Evolutionary conservation across 257 asterid species (phyloP).

Genomic region (Solanum neorickii): DNA sequence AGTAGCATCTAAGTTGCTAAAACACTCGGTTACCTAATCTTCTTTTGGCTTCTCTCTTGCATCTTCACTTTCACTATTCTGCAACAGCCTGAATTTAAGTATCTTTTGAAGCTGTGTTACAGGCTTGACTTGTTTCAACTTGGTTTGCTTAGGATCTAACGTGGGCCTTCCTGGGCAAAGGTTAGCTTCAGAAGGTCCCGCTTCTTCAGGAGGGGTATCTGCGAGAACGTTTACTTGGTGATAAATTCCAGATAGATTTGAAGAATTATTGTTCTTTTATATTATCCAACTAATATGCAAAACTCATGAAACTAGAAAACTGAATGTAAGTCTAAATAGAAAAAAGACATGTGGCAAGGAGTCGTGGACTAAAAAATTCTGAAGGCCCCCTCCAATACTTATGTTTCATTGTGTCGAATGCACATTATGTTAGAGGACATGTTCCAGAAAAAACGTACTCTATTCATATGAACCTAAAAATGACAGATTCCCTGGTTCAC

Average conservation of each 20-base stretch:
- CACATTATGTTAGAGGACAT: neutral
- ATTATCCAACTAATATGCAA: neutral
- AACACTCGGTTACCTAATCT: neutral
- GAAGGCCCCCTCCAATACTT: neutral
- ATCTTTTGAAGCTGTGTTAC: slow-evolving; percentile 45
- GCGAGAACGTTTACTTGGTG: neutral
- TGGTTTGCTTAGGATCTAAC: slow-evolving; percentile 26
- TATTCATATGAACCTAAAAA: neutral
- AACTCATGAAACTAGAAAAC: neutral
- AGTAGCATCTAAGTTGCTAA: neutral
- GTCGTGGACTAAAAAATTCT: neutral
- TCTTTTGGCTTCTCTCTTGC: neutral
- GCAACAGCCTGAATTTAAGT: slow-evolving; percentile 46
- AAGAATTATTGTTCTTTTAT: neutral
- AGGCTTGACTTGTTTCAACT: slow-evolving; percentile 44
- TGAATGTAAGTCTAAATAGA: neutral
- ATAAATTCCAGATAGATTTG: neutral
- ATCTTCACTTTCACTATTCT: slow-evolving; percentile 22
- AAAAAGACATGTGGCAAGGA: neutral
- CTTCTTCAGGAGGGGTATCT: slow-evolving; percentile 45
- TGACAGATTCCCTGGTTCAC: neutral
- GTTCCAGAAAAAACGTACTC: neutral
- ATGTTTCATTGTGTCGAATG: neutral
- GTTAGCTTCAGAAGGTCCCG: slow-evolving; percentile 52
- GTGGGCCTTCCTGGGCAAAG: slow-evolving; percentile 28